Evolutionary conservation across 495 filamentous ascomycete species (phyloP).

Genomic region (Penicillium atrosanguineum): DNA sequence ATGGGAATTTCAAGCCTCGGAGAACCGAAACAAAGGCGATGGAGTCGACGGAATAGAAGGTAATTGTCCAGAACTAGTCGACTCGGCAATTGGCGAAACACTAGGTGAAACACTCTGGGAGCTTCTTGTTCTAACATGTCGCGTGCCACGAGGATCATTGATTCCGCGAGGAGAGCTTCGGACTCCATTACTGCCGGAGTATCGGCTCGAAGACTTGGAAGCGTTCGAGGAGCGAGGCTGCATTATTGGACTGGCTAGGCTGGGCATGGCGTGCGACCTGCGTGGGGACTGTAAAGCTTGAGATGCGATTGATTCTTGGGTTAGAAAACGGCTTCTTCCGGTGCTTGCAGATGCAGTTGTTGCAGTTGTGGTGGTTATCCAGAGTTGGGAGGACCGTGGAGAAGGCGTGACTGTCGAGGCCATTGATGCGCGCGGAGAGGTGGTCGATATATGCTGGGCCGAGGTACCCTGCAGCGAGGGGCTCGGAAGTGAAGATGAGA

Average conservation of each 20-base stretch:
- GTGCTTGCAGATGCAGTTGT: not conserved
- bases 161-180: not conserved
- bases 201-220: conserved; percentile 10
- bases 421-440: not conserved
- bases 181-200: not conserved
- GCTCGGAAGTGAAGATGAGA: not conserved
- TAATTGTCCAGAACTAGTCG: not conserved
- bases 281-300: not conserved
- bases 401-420: not conserved
- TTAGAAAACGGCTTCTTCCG: not conserved
- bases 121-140: not conserved
- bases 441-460: not conserved
- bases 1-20: conserved; percentile 1
- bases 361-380: not conserved
- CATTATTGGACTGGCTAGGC: not conserved
- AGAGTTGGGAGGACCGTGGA: not conserved
- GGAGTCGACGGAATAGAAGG: conserved; percentile 1
- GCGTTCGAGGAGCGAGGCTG: conserved; percentile 1
- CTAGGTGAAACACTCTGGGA: not conserved
- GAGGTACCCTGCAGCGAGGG: not conserved
- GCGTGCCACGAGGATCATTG: not conserved
- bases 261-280: not conserved
- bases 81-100: conserved; percentile 1
- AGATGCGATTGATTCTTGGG: not conserved
- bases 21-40: conserved; percentile 8